phyloP scores from a whole-genome alignment of 805 yeast genomes.

The Isabelozyma heimii region DNA sequence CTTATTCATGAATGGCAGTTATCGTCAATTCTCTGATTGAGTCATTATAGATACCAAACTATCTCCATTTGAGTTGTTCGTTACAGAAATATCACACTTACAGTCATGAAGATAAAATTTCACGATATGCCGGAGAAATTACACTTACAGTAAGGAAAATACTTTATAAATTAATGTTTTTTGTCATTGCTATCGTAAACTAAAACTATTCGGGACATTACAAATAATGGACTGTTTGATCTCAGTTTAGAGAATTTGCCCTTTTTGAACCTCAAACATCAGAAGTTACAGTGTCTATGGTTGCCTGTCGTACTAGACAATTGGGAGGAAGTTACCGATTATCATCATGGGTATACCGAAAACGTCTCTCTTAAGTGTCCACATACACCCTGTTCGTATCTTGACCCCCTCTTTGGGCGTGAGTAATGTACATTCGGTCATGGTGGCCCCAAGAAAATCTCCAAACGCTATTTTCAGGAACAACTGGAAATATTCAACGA shows the following conservation, averaged over 20 bases:
- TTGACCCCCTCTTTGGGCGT: conserved; percentile 52
- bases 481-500: conserved; percentile 81
- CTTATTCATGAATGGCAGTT: no score
- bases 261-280: neutral
- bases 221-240: neutral
- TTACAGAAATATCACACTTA: no score
- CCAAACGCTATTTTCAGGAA: conserved; percentile 87
- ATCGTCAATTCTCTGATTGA: no score
- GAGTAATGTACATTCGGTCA: conserved; percentile 78
- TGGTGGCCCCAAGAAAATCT: conserved; percentile 81
- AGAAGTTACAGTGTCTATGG: no score
- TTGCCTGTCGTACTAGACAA: conserved; percentile 29
- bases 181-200: no score
- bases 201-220: no score
- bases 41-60: no score
- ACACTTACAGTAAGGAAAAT: no score
- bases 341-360: conserved; percentile 98
- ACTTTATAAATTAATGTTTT: no score
- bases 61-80: no score
- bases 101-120: no score
- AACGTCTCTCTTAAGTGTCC: conserved; percentile 93
- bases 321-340: conserved; percentile 88
- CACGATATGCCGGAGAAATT: no score
- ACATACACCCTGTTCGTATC: conserved; percentile 76
- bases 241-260: neutral